Base-by-base conservation (phyloP, 352 stramenopile genomes). In the Phytophthora brassicae region DNA sequence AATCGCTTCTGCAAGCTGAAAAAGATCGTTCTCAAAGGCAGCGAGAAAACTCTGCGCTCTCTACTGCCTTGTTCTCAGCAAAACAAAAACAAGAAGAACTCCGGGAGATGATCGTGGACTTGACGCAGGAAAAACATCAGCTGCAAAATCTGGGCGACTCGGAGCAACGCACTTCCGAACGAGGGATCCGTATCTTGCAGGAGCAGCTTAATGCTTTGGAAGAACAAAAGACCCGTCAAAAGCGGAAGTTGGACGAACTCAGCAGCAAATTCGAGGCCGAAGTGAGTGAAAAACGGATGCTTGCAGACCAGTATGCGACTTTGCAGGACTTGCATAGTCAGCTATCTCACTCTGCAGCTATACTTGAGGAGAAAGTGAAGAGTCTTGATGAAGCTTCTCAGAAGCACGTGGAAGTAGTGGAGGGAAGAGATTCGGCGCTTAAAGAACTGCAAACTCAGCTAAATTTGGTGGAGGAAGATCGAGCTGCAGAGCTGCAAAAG, bases 21-120 rank as follows among this genome's bases (percentile, higher is more conserved):
- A 76, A 81, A 17, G 68, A 69, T 4, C 70, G 75, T 19, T 38
- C 51, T 3, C 66, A 81, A 4, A 36, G 83, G 14, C 70, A 84
- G 39, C 72, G 63, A 42, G 81, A 90, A 46, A 77, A 81, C 33
- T 50, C 60, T 3, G 67, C 76, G 9, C 53, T 90, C 5, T 81
- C 70, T 2, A 75, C 51, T 19, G 64, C 72, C n/a, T 23, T 90
- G 22, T 6, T 84, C 6, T 56, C 65, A 14, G 62, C 72, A 0
- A 88, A 84, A 50, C 72, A 88, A 35, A 75, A 79, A 19, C 77
- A 87, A 22, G 66, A 88, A 54, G 77, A 87, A 14, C 64, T 88
- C 13, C 74, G 70, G 0, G 60, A 77, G 36, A 72, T 74, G 55
- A 63, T 85, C 19, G 0, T 78, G 5, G 66, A 90, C 8, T 44